Evolutionary conservation across 139 green algal genomes (phyloP).

Genomic region (Nannochloris sp.): DNA sequence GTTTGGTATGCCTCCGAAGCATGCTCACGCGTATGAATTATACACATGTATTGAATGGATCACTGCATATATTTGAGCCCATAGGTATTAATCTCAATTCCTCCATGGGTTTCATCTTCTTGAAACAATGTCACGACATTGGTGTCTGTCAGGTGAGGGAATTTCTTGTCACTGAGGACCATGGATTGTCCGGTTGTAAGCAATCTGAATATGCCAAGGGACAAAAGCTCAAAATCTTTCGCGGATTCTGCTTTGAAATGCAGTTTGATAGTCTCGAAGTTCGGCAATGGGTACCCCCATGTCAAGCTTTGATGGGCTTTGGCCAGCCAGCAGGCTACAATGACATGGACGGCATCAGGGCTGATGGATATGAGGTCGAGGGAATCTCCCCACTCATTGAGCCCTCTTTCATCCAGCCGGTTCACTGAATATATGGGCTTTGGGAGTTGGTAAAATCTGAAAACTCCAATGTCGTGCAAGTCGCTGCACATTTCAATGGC

Average conservation of each 20-base stretch:
- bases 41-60: too few species aligned
- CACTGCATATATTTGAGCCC: not conserved
- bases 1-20: too few species aligned
- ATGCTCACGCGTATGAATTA: too few species aligned
- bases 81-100: not conserved
- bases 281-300: not conserved
- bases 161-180: too few species aligned
- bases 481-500: not conserved
- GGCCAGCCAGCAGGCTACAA: not conserved
- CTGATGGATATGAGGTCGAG: too few species aligned
- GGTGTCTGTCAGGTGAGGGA: too few species aligned
- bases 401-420: not conserved
- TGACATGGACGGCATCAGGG: not conserved
- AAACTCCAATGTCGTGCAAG: not conserved
- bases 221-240: not conserved
- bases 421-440: not conserved
- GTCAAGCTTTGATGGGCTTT: not conserved
- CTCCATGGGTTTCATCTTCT: not conserved
- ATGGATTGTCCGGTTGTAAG: not conserved
- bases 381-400: too few species aligned
- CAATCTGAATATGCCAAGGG: not conserved
- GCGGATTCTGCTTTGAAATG: not conserved
- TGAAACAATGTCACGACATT: not conserved
- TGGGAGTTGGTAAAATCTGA: not conserved
- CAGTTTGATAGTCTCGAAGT: not conserved